Percentiles rank a stretch among this genome's conserved stretches.
These are phyloP conservation scores for Balakata baccata DNA, from an alignment of 345 rosid species.

Conservation along the genomic window DNA sequence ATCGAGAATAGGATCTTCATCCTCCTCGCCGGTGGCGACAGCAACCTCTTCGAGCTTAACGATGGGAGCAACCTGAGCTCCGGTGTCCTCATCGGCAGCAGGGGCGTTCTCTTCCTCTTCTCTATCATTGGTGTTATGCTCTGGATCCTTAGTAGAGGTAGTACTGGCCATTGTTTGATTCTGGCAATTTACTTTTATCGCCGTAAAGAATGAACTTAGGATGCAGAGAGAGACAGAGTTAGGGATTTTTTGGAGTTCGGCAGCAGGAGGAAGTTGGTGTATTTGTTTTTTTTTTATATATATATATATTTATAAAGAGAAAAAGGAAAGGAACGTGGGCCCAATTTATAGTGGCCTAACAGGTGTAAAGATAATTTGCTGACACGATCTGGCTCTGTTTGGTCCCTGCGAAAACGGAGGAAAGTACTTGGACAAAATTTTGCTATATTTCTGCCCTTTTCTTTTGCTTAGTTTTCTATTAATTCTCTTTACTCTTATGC, in stretches of 20 bases:
- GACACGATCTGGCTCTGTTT: neutral
- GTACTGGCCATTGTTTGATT: constrained; percentile 48
- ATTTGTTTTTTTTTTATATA: neutral
- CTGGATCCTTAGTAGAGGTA: constrained; percentile 35
- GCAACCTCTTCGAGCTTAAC: constrained; percentile 81
- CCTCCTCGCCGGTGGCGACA: constrained; percentile 89
- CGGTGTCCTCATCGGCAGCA: constrained; percentile 62
- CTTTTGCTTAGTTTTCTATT: no score
- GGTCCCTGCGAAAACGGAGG: no score
- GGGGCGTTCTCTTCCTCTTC: constrained; percentile 60
- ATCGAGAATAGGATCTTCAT: constrained; percentile 76
- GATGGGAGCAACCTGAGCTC: constrained; percentile 85
- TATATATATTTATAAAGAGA: neutral
- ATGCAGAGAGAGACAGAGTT: neutral
- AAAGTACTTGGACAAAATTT: no score
- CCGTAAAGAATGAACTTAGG: neutral
- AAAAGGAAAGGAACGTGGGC: neutral
- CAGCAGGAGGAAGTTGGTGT: neutral
- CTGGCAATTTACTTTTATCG: no score
- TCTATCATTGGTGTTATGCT: constrained; percentile 26
- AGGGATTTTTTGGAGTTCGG: neutral
- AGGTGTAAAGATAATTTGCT: neutral
- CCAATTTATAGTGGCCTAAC: neutral
- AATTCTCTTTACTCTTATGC: no score
- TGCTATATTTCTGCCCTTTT: no score